These are phyloP conservation scores for Candida chilensis DNA, from an alignment of 805 yeast species.

Conservation along the genomic window DNA sequence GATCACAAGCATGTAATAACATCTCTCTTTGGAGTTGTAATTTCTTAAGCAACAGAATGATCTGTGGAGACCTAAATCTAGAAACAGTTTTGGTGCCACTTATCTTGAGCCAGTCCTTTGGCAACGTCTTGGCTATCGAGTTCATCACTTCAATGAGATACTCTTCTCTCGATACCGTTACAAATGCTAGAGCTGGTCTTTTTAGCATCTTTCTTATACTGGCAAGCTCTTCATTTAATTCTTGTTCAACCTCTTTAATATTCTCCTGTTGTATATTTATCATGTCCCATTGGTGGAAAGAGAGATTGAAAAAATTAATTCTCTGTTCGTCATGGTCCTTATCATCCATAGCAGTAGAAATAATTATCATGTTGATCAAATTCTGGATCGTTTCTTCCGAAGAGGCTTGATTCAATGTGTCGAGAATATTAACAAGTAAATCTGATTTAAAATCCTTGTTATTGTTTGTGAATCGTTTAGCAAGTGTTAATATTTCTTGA, in stretches of 20 bases:
- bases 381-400: conserved; percentile 5
- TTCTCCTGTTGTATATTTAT: conserved; percentile 24
- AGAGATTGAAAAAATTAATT: conserved; percentile 30
- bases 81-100: conserved; percentile 61
- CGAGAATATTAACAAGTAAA: conserved; percentile 10
- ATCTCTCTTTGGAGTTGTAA: conserved; percentile 55
- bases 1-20: conserved; percentile 34
- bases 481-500: conserved; percentile 20
- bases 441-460: conserved; percentile 7
- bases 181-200: conserved; percentile 48
- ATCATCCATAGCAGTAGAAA: conserved; percentile 35
- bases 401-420: conserved; percentile 5
- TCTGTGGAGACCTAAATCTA: conserved; percentile 62
- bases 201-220: conserved; percentile 34
- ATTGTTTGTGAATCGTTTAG: conserved; percentile 5
- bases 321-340: conserved; percentile 34
- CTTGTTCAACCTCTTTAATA: conserved; percentile 32
- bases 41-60: conserved; percentile 38
- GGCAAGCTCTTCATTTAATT: conserved; percentile 44
- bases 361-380: background rate
- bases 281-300: conserved; percentile 21
- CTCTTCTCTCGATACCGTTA: conserved; percentile 53
- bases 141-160: conserved; percentile 72
- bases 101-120: conserved; percentile 69
- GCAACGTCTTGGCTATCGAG: conserved; percentile 46